phyloP scores from a whole-genome alignment of 331 rosid species.

The Prunus yedoensis region DNA sequence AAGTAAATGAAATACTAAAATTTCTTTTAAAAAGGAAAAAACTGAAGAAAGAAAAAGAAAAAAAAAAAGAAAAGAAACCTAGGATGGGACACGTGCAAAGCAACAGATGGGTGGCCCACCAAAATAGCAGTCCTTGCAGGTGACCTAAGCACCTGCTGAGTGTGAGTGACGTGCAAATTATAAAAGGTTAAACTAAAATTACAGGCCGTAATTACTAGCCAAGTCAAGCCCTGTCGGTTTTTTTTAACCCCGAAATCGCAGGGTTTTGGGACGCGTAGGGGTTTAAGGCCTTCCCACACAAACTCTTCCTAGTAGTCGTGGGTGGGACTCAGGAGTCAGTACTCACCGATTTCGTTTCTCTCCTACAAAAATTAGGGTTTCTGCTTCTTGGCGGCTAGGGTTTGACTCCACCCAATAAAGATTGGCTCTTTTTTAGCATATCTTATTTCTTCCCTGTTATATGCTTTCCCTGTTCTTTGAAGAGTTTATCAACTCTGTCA shows the following conservation, averaged over 20 bases:
- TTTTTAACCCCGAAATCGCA: slow-evolving; percentile 14
- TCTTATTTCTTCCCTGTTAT: neutral
- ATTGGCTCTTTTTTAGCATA: neutral
- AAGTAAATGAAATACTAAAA: too few species aligned
- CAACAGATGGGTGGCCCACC: neutral
- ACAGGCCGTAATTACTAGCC: neutral
- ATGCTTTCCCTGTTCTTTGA: neutral
- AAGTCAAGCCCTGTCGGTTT: neutral
- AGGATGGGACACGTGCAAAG: slow-evolving; percentile 1
- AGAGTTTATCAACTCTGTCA: neutral
- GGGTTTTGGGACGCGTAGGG: slow-evolving; percentile 28
- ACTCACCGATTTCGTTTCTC: neutral
- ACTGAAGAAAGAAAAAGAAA: neutral
- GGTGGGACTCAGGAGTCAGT: slow-evolving; percentile 4
- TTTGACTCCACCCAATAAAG: slow-evolving; percentile 16
- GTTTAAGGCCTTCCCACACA: slow-evolving; percentile 17
- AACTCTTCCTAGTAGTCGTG: slow-evolving; percentile 4
- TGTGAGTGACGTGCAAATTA: neutral
- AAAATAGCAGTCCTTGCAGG: neutral
- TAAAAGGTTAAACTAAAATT: neutral
- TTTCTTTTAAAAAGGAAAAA: too few species aligned
- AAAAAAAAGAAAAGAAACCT: neutral
- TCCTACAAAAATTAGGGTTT: slow-evolving; percentile 9
- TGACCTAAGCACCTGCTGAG: neutral
- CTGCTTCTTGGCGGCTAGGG: slow-evolving; percentile 37